Evolutionary conservation across 306 rosid genomes (phyloP).

Genomic region (Vicia villosa): DNA sequence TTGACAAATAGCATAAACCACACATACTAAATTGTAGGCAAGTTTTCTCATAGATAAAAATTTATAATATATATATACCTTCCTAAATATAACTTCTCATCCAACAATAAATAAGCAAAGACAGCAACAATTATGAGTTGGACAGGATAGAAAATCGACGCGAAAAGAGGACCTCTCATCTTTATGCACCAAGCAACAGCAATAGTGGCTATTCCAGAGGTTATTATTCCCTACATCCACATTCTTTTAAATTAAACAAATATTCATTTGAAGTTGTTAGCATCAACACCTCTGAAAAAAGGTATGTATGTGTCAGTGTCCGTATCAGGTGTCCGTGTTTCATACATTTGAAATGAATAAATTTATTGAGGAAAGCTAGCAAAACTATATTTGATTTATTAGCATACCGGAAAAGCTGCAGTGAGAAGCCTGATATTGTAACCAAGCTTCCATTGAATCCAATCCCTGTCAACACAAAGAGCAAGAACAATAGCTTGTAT

Average conservation of each 20-base stretch:
- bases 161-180: constrained; percentile 44
- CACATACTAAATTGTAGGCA: no score
- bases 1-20: no score
- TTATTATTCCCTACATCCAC: constrained; percentile 41
- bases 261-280: no score
- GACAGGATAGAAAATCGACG: constrained; percentile 39
- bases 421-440: constrained; percentile 46
- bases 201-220: constrained; percentile 29
- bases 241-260: not conserved
- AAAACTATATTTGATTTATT: no score
- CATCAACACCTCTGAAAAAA: no score
- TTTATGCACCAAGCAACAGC: constrained; percentile 35
- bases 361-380: no score
- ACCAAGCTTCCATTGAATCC: constrained; percentile 38
- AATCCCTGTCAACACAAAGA: constrained; percentile 37
- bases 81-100: constrained; percentile 46
- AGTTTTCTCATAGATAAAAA: no score
- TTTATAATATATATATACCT: no score
- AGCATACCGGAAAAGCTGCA: constrained; percentile 36
- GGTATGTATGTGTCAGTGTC: no score
- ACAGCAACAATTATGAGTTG: constrained; percentile 35
- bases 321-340: no score
- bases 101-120: constrained; percentile 31
- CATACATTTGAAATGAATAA: no score
- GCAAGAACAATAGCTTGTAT: constrained; percentile 17